phyloP scores from a whole-genome alignment of 345 rosid genomes.

The Corchorus capsularis region DNA sequence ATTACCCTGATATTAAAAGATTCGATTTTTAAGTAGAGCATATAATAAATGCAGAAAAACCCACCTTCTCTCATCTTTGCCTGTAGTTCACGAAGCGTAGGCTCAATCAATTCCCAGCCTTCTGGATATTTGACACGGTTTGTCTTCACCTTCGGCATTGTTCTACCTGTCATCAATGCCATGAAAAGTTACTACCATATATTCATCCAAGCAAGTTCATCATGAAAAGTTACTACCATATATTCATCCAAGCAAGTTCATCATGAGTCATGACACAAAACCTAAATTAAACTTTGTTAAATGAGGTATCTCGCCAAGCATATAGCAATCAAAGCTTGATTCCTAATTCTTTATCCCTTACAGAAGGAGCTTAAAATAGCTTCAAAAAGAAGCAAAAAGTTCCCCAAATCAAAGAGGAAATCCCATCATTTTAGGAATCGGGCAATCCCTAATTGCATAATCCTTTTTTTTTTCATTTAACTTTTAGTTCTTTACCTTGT shows the following conservation, averaged over 20 bases:
- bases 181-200: neutral
- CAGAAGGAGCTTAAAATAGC: neutral
- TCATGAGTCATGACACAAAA: neutral
- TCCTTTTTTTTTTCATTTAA: neutral
- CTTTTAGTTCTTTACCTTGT: neutral
- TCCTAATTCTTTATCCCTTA: neutral
- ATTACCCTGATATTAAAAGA: neutral
- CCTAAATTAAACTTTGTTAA: neutral
- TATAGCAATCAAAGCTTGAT: neutral
- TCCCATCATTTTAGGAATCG: neutral
- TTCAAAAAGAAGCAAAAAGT: neutral
- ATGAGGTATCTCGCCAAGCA: neutral
- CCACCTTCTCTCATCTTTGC: conserved; percentile 73
- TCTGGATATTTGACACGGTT: conserved; percentile 56
- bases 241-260: neutral
- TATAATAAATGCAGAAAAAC: neutral
- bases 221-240: neutral
- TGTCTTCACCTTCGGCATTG: conserved; percentile 71
- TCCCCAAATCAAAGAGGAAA: neutral
- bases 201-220: neutral
- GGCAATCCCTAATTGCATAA: neutral
- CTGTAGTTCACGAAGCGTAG: conserved; percentile 54
- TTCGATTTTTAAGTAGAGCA: neutral
- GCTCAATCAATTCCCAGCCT: conserved; percentile 74
- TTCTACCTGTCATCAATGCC: conserved; percentile 26